Conservation (phyloP, 371 early-diverging fungal genomes). For the Circinella umbellata region DNA sequence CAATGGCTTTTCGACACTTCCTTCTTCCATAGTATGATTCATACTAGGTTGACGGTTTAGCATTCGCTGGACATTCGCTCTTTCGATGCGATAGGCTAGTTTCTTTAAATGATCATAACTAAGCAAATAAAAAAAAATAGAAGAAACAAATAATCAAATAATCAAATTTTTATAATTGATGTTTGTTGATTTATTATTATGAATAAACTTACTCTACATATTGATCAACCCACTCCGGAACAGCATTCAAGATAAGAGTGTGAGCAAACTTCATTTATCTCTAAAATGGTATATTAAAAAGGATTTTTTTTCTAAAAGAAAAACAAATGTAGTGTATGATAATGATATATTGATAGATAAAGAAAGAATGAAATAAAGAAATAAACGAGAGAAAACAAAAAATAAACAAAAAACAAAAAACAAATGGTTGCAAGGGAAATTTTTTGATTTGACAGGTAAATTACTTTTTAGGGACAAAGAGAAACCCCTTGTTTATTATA, state of each 20-base stretch:
- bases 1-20: not conserved
- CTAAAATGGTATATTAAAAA: too few relatives aligned
- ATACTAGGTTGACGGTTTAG: conserved; percentile 3
- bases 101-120: conserved; percentile 29
- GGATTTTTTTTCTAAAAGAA: too few relatives aligned
- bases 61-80: conserved; percentile 16
- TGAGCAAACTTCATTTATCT: conserved; percentile 29
- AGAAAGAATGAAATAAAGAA: not conserved
- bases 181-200: not conserved
- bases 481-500: conserved; percentile 1
- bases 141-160: too few relatives aligned
- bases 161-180: not conserved
- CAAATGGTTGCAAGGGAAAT: not conserved
- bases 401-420: too few relatives aligned
- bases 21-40: conserved; percentile 13
- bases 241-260: conserved; percentile 24
- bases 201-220: conserved; percentile 24
- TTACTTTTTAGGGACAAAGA: not conserved
- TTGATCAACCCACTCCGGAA: conserved; percentile 30
- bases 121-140: conserved; percentile 5
- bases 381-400: not conserved
- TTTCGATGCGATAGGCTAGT: conserved; percentile 24
- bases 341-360: not conserved
- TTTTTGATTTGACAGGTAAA: not conserved
- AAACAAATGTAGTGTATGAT: too few relatives aligned